Base-by-base conservation (phyloP, 768 basidiomycete genomes). In the Mycena latifolia region DNA sequence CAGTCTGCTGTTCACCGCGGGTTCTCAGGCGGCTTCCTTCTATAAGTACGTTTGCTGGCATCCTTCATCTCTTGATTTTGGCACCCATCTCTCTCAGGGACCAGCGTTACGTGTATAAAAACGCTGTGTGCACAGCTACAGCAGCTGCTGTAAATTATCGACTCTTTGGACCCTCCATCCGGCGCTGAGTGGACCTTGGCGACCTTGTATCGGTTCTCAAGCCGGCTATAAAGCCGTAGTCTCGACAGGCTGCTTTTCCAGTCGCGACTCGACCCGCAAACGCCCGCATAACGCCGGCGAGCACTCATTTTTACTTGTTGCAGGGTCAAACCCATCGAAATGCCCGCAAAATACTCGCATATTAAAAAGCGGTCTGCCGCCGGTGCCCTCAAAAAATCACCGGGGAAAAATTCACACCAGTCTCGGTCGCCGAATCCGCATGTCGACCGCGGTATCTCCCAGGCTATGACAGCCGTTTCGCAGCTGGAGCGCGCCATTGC, bases 261-360 rank as follows among this genome's bases (percentile, higher is more conserved):
- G n/a, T n/a, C n/a, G n/a, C n/a, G n/a, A 47, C 22, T 27, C 8
- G 46, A 27, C 18, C 15, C 25, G 25, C 7, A 48, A 62, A 55
- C 47, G 27, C 50, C 22, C 22, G 24, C 47, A 57, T 63, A 63
- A 63, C 25, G 62, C 45, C 29, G 62, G 62, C 47, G n/a, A 37
- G 41, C 41, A 10, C 41, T n/a, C 37, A 39, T n/a, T 39, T 39
- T 39, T 15, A 39, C 37, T 28, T 28, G 39, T 25, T 41, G 14
- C 39, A 18, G 37, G 28, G 27, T 43, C 31, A 37, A 57, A 57
- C 39, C 45, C 57, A 57, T 43, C 29, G 20, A 6, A 3, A 91
- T 91, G 90, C 88, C 90, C 20, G 85, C 89, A 35, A 91, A 91
- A 72, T 91, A 91, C 77, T 91, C 89, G 27, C 89, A 91, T 77